These are phyloP conservation scores for Blepharisma stoltei DNA, from an alignment of 73 alveolate species.

Conservation along the genomic window DNA sequence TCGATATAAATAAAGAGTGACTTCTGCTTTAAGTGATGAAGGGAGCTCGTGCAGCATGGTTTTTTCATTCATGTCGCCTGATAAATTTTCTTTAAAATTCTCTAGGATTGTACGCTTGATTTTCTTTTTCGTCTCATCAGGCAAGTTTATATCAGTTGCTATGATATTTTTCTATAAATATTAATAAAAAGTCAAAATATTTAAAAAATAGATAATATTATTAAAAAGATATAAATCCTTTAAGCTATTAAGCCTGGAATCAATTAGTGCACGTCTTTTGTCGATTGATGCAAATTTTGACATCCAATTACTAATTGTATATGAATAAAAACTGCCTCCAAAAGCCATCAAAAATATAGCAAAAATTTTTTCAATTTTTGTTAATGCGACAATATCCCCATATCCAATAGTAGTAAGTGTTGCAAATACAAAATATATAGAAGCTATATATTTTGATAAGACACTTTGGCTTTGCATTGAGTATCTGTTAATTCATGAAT, in stretches of 20 bases:
- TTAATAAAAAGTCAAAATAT: too few relatives aligned
- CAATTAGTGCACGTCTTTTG: not conserved
- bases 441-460: constrained; percentile 12
- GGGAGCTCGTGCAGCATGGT: constrained; percentile 31
- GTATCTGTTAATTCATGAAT: constrained; percentile 31
- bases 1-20: constrained; percentile 21
- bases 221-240: too few relatives aligned
- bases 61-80: not conserved
- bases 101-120: constrained; percentile 10
- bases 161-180: too few relatives aligned
- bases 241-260: constrained; percentile 16
- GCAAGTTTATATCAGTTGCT: constrained; percentile 24
- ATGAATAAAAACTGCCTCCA: constrained; percentile 64
- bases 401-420: constrained; percentile 37
- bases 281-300: constrained; percentile 38
- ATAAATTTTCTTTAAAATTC: constrained; percentile 14
- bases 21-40: constrained; percentile 19
- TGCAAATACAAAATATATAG: constrained; percentile 28
- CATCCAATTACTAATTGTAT: constrained; percentile 59
- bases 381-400: constrained; percentile 35
- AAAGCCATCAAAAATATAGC: constrained; percentile 16
- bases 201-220: too few relatives aligned
- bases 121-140: constrained; percentile 15
- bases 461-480: not conserved
- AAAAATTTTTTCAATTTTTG: constrained; percentile 5